Evolutionary conservation across 2,329 filamentous ascomycete species (phyloP), one percentile per base, ranked within the genome.

Genomic region (Exophiala viscosa): DNA sequence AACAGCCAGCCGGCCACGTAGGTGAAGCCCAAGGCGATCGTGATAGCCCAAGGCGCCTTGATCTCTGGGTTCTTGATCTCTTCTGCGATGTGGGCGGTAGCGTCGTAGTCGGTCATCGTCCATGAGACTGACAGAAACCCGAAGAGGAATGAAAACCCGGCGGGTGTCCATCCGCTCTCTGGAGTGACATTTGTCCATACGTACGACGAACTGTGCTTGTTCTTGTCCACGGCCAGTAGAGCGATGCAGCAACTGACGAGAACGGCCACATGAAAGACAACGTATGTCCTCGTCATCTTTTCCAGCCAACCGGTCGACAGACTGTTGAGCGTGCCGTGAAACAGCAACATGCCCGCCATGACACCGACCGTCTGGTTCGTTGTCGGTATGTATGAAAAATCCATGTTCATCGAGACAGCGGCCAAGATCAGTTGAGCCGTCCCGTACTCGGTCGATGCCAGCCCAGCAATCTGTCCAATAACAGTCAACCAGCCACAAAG

Each of bases 361-460:
- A 81, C 78, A 49, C 73, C 79, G 18, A 81, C 72, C 2, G 77
- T 72, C 54, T 76, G 70, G 56, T 70, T 63, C 45, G 66, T 66
- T 2, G 72, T 78, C 1, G 79, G 77, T 3, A 64, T 59, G 60
- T 76, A 80, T n/a, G 67, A 57, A 57, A 77, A 78, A 57, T 76
- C 70, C 9, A 70, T 68, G 15, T 69, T 70, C 59, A 82, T 80
- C 6, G 76, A 76, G 5, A 80, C 74, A 20, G 79, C 77, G 14
- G 79, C 78, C 3, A 82, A 70, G 35, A 82, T 71, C 68, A 82
- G 74, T 61, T 81, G 76, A 2, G 80, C 74, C 5, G 77, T 73
- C 44, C 78, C 79, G 65, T 81, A 83, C 67, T 81, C 78, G 7
- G 76, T 77, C 0, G 78, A 81, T n/a, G 80, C 80, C 46, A 79